Conservation (phyloP, 2,329 filamentous ascomycete species). For the Blastomyces emzantsi region DNA sequence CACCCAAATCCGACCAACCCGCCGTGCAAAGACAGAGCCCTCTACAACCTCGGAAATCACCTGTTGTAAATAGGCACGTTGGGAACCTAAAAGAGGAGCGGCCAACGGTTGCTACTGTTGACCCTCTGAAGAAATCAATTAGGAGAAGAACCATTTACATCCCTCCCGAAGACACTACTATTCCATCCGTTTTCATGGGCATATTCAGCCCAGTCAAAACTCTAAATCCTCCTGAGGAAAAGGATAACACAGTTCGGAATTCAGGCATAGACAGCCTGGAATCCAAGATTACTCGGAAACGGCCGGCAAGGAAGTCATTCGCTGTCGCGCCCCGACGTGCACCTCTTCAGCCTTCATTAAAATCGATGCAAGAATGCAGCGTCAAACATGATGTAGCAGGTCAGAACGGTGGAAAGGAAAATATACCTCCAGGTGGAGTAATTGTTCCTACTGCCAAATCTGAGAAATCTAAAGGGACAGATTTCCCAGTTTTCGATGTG, state of each 20-base stretch:
- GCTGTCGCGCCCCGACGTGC: conserved; percentile 24
- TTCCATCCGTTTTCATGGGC: conserved; percentile 37
- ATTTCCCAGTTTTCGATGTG: conserved; percentile 13
- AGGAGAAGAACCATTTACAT: conserved; percentile 36
- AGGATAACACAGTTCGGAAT: conserved; percentile 14
- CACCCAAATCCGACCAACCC: conserved; percentile 8
- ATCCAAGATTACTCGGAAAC: conserved; percentile 27
- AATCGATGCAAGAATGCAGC: conserved; percentile 33
- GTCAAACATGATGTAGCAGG: conserved; percentile 42
- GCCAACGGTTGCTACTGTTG: conserved; percentile 12
- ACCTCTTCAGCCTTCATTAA: conserved; percentile 40
- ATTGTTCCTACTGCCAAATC: conserved; percentile 15
- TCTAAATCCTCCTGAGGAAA: conserved; percentile 10
- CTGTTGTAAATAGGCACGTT: neutral
- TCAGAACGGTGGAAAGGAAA: conserved; percentile 53
- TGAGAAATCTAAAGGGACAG: conserved; percentile 15
- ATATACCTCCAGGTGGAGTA: conserved; percentile 45
- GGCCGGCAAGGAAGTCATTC: conserved; percentile 21
- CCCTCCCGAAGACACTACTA: conserved; percentile 34
- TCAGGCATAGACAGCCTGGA: conserved; percentile 28
- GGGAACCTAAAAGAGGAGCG: conserved; percentile 14
- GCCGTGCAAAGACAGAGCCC: neutral
- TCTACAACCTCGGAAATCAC: neutral
- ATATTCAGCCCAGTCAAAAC: conserved; percentile 36
- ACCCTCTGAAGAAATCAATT: conserved; percentile 25